Base-by-base conservation (phyloP, 805 yeast genomes). In the Candida pini region DNA sequence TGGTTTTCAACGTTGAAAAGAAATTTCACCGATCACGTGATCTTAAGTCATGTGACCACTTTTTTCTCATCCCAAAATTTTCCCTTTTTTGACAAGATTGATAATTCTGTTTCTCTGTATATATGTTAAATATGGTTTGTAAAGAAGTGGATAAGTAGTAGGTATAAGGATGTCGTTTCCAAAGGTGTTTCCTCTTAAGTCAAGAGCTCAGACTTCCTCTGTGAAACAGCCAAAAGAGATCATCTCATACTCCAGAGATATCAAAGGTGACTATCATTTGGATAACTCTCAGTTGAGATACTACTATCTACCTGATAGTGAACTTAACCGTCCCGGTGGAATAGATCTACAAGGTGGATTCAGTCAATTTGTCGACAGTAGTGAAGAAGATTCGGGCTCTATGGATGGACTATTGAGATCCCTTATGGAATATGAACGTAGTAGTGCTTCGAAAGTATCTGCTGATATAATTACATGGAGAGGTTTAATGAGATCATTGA, bases 201-300 rank as follows among this genome's bases (percentile, higher is more conserved):
- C 73, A 9, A 62, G 83, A 38, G 72, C 86, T 1, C 66, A 72
- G 20, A 71, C 80, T 8, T 77, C 90, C 0, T 75, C 86, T 2
- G 66, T 89, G 34, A 79, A 81, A 49, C 94, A 87, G 56, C 97
- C 98, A 3, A 81, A 80, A 44, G 96, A 92, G 57, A 45, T 90
- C 3, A 66, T 73, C n/a, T 56, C 73, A 4, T 90, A 66, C 53
- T 76, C 90, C 2, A 63, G 87, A 37, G 75, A 72, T 18, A 58
- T 60, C n/a, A 72, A 77, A 5, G 39, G 42, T 17, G 73, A 68
- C 16, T 66, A 71, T 20, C 53, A 60, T 4, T 58, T 73, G 8
- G 79, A 77, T 44, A 74, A 74, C 34, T 57, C 75, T 0, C 68
- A 73, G 4, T 58, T 86, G 33, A 63, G 70, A n/a, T 87, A 85